A percentile compares a stretch with the other conserved stretches of the same genome.
These are phyloP conservation scores for Hanseniaspora opuntiae DNA, from an alignment of 805 yeast genomes.

Conservation along the genomic window DNA sequence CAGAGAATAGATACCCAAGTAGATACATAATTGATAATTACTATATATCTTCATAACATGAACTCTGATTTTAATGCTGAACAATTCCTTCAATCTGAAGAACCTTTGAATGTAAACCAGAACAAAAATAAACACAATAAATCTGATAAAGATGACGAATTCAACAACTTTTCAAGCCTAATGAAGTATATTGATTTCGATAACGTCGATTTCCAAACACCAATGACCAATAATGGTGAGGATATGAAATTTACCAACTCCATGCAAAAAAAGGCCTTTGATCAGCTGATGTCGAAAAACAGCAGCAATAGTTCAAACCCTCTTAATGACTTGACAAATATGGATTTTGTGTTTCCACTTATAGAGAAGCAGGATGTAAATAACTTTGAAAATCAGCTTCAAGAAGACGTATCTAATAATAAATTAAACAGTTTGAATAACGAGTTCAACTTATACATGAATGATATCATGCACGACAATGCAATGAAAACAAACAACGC, in stretches of 20 bases:
- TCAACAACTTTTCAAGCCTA: not conserved
- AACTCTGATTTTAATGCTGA: not conserved
- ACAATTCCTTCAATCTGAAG: not conserved
- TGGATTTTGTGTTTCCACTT: not conserved
- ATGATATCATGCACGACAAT: not conserved
- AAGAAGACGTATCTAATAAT: not conserved
- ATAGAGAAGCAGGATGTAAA: not conserved
- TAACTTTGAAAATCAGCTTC: not conserved
- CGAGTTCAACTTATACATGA: not conserved
- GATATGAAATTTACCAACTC: not conserved
- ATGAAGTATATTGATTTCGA: conserved; percentile 2
- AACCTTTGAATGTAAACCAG: not conserved
- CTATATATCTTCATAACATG: not conserved
- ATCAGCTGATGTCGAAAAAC: not conserved
- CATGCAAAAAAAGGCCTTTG: not conserved
- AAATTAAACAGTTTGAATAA: not conserved
- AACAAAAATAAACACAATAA: not conserved
- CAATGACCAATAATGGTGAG: not conserved
- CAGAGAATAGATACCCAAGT: not conserved
- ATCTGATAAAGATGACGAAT: not conserved
- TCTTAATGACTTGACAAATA: not conserved
- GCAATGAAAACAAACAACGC: no score
- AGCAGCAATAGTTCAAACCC: not conserved
- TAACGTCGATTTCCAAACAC: not conserved
- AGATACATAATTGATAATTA: not conserved